Evolutionary conservation across 2,329 filamentous ascomycete species (phyloP).

Genomic region (Cladosporium sphaerospermum): DNA sequence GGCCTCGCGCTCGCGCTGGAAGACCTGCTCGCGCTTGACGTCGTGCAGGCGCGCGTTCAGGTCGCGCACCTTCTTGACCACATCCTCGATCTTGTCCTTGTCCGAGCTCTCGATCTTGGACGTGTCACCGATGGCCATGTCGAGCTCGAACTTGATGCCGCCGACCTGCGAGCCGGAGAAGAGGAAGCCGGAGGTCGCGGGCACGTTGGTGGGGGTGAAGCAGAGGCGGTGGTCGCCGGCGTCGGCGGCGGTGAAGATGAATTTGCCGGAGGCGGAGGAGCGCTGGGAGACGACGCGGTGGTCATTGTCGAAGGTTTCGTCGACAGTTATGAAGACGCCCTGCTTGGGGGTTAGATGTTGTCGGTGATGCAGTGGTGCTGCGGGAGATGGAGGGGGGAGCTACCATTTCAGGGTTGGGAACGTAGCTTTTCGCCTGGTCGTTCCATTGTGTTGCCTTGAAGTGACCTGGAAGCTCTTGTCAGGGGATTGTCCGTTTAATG

Average conservation of each 20-base stretch:
- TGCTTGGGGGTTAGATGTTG: slow-evolving; percentile 15
- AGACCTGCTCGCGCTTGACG: slow-evolving; percentile 89
- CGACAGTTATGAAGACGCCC: slow-evolving; percentile 84
- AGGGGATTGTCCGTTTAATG: not conserved
- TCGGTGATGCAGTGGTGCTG: not conserved
- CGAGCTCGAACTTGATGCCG: slow-evolving; percentile 75
- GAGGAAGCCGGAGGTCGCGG: slow-evolving; percentile 66
- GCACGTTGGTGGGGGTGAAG: slow-evolving; percentile 76
- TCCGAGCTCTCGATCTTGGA: slow-evolving; percentile 89
- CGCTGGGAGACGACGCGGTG: slow-evolving; percentile 90
- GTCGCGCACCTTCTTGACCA: slow-evolving; percentile 82
- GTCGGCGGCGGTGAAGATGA: slow-evolving; percentile 93
- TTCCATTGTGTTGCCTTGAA: slow-evolving; percentile 84
- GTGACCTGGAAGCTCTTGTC: slow-evolving; percentile 52
- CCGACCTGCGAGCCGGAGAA: slow-evolving; percentile 59
- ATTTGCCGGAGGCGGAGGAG: slow-evolving; percentile 68
- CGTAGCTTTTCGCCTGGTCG: slow-evolving; percentile 61
- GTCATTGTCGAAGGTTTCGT: slow-evolving; percentile 96
- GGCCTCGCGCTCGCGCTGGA: slow-evolving; percentile 95
- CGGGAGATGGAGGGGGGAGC: not conserved
- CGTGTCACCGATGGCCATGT: slow-evolving; percentile 90
- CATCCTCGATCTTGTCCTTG: slow-evolving; percentile 86
- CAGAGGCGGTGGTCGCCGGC: slow-evolving; percentile 94
- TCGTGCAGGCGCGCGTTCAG: slow-evolving; percentile 81
- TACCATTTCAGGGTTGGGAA: slow-evolving; percentile 58